Percentiles rank a stretch among this genome's conserved stretches.
phyloP scores from a whole-genome alignment of 2,329 filamentous ascomycete genomes.

The Monilinia fructigena region DNA sequence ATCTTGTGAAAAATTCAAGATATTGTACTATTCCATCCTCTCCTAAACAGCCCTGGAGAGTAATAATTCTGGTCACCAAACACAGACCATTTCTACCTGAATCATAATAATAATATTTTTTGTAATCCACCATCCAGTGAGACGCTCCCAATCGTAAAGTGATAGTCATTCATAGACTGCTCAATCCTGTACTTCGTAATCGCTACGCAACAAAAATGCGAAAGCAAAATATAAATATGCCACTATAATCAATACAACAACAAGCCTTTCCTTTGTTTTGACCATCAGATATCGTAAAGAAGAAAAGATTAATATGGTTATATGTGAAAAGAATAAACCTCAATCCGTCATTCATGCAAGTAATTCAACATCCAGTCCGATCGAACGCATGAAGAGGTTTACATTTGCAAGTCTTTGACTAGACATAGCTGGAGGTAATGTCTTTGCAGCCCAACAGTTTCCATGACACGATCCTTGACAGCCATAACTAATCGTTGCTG shows the following conservation, averaged over 20 bases:
- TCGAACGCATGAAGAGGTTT: conserved; percentile 97
- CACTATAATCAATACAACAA: conserved; percentile 21
- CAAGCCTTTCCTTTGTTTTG: conserved; percentile 1
- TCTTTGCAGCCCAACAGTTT: conserved; percentile 85
- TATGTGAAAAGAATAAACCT: conserved; percentile 12
- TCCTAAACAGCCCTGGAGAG: not conserved
- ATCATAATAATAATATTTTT: conserved; percentile 17
- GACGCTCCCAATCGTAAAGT: conserved; percentile 21
- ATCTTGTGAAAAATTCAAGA: conserved; percentile 3
- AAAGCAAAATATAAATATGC: conserved; percentile 12
- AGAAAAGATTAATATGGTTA: conserved; percentile 14
- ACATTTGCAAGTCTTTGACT: conserved; percentile 84
- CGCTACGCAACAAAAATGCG: conserved; percentile 14
- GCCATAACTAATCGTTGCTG: conserved; percentile 92
- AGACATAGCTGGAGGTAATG: conserved; percentile 81
- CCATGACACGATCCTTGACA: conserved; percentile 97
- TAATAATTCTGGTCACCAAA: conserved; percentile 2
- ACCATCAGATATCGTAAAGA: conserved; percentile 20
- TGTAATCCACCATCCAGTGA: conserved; percentile 6
- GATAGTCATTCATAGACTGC: not conserved
- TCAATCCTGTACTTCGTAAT: conserved; percentile 8
- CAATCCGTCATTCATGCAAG: conserved; percentile 32
- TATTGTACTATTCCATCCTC: conserved; percentile 4
- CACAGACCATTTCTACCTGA: conserved; percentile 4
- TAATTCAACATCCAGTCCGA: conserved; percentile 93